Evolutionary conservation across 192 early-diverging fungal species (phyloP).

Genomic region (Thoreauomyces humboldtii): DNA sequence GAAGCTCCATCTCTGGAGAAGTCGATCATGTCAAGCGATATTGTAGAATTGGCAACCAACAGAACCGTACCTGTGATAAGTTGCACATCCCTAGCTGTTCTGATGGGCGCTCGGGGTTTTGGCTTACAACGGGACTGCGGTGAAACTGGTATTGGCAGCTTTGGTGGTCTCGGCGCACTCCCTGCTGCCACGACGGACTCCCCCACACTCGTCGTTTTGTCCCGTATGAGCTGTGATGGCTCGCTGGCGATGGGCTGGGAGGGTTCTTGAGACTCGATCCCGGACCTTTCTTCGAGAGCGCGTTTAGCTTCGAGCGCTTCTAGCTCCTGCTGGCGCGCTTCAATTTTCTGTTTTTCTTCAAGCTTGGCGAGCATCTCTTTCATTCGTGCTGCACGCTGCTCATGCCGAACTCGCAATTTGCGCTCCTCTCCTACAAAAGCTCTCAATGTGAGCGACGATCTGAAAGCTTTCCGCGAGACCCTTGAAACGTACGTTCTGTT

Average conservation of each 20-base stretch:
- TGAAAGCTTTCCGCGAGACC: too few species aligned
- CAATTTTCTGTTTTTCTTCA: slow-evolving; percentile 2
- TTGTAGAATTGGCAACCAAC: neutral
- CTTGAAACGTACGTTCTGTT: slow-evolving; percentile 1
- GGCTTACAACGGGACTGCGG: neutral
- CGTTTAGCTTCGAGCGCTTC: too few species aligned
- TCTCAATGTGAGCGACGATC: too few species aligned
- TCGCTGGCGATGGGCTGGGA: too few species aligned
- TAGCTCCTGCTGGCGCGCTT: too few species aligned
- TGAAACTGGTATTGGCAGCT: neutral
- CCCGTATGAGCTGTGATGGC: too few species aligned
- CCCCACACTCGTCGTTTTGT: too few species aligned
- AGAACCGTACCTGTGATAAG: neutral
- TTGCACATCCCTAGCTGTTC: neutral
- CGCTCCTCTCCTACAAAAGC: slow-evolving; percentile 1
- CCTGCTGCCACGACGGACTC: too few species aligned
- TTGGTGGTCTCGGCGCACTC: too few species aligned
- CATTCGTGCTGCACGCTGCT: slow-evolving; percentile 23
- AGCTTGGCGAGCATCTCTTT: slow-evolving; percentile 4
- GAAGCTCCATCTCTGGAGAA: slow-evolving; percentile 25
- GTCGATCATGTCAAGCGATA: neutral
- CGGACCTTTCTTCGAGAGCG: too few species aligned
- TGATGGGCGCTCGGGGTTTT: neutral
- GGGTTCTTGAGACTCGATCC: too few species aligned
- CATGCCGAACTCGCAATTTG: slow-evolving; percentile 5